Evolutionary conservation across 78 protist genomes (phyloP).

Genomic region (Anaeramoeba ignava): DNA sequence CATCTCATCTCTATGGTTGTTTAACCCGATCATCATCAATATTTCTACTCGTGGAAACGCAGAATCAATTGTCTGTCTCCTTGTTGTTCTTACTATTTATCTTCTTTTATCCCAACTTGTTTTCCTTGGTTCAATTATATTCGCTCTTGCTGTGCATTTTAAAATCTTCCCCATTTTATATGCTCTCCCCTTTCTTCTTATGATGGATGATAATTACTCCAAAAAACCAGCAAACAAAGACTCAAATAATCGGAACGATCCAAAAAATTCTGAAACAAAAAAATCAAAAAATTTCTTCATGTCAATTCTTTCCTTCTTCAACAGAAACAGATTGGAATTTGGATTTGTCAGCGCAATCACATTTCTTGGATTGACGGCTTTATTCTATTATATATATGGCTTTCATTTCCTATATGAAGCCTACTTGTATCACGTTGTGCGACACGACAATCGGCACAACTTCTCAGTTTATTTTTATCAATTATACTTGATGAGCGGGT

Average conservation of each 20-base stretch:
- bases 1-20: conserved; percentile 34
- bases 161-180: conserved; percentile 81
- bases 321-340: background rate
- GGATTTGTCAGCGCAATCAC: background rate
- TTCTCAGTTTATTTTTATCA: conserved; percentile 72
- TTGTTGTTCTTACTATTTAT: conserved; percentile 49
- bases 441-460: conserved; percentile 77
- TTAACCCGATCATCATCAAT: conserved; percentile 67
- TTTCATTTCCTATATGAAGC: conserved; percentile 30
- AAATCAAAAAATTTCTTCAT: background rate
- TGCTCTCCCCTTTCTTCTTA: conserved; percentile 35
- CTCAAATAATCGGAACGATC: background rate
- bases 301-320: background rate
- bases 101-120: conserved; percentile 17
- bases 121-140: conserved; percentile 20
- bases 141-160: conserved; percentile 73
- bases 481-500: conserved; percentile 25
- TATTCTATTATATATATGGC: conserved; percentile 27
- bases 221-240: background rate
- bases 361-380: background rate
- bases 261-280: background rate
- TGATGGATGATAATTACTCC: background rate
- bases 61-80: conserved; percentile 60
- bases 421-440: conserved; percentile 52
- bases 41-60: conserved; percentile 89